Conservation (phyloP, 768 basidiomycete genomes). For the Epithele typhae region DNA sequence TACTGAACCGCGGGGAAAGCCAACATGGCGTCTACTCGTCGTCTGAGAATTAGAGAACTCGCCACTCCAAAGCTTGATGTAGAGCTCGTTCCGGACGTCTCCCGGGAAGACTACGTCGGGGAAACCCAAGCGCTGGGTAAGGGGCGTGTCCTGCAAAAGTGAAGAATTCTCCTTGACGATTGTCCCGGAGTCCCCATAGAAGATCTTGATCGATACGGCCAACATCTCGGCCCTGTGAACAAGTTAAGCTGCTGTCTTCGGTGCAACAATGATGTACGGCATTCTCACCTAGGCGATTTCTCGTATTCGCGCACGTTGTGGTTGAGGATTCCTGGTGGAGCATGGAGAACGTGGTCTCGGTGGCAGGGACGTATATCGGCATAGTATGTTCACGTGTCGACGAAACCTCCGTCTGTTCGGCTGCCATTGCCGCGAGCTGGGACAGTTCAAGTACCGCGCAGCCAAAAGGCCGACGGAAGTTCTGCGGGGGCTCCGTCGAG, state of each 20-base stretch:
- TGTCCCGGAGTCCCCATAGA: conserved; percentile 74
- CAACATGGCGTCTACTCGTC: conserved; percentile 48
- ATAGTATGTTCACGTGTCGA: conserved; percentile 74
- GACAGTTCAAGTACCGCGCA: conserved; percentile 89
- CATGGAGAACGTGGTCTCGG: conserved; percentile 86
- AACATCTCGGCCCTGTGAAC: conserved; percentile 73
- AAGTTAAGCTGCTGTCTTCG: conserved; percentile 3
- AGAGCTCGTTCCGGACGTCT: conserved; percentile 89
- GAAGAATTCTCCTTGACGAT: conserved; percentile 83
- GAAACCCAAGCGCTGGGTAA: conserved; percentile 86
- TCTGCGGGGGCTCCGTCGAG: conserved; percentile 33
- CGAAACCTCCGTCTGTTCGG: conserved; percentile 60
- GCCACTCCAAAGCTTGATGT: conserved; percentile 94
- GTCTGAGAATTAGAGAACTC: conserved; percentile 65
- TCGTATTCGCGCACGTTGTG: conserved; percentile 75
- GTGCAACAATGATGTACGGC: background rate
- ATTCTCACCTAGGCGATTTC: conserved; percentile 68
- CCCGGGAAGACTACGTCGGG: conserved; percentile 96
- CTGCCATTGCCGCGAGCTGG: conserved; percentile 63
- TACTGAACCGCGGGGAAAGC: conserved; percentile 53
- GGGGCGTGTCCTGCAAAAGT: conserved; percentile 73
- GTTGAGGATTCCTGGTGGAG: conserved; percentile 94
- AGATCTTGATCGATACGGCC: conserved; percentile 79
- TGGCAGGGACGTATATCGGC: conserved; percentile 81
- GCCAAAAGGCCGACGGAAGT: conserved; percentile 88